Evolutionary conservation across 2,329 filamentous ascomycete genomes (phyloP).

Genomic region (Aureobasidium leucospermi): DNA sequence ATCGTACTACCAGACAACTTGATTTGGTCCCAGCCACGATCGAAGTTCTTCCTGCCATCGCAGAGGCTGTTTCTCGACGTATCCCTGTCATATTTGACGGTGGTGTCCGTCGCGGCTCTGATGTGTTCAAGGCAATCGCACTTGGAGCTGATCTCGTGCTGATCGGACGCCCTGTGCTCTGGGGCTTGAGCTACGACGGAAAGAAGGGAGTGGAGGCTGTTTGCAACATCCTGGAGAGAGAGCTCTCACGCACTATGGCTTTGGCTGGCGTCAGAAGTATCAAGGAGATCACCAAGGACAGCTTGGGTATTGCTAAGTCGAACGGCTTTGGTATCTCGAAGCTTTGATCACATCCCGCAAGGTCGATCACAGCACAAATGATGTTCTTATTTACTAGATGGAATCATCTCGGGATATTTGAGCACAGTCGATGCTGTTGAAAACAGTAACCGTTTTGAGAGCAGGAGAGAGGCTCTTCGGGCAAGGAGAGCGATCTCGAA

Average conservation of each 20-base stretch:
- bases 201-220: conserved; percentile 16
- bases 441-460: too few species aligned
- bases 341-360: not conserved
- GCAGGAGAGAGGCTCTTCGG: too few species aligned
- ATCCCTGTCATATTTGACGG: conserved; percentile 53
- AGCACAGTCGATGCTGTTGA: too few species aligned
- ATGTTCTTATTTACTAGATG: too few species aligned
- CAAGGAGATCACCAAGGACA: conserved; percentile 17
- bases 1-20: conserved; percentile 44
- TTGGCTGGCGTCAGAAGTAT: conserved; percentile 19
- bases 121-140: conserved; percentile 48
- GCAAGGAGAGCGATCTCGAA: too few species aligned
- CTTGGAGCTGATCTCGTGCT: conserved; percentile 37
- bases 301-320: conserved; percentile 17
- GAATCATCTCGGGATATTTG: too few species aligned
- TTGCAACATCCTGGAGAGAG: conserved; percentile 15
- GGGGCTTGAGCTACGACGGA: conserved; percentile 16
- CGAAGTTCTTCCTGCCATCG: conserved; percentile 32
- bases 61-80: conserved; percentile 30
- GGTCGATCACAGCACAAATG: too few species aligned
- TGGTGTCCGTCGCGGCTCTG: conserved; percentile 45
- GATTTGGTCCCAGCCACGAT: conserved; percentile 43
- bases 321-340: conserved; percentile 19
- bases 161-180: conserved; percentile 16
- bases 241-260: conserved; percentile 20